These are phyloP conservation scores for Pyrrhoderma noxium DNA, from an alignment of 1,284 basidiomycete species.

Conservation along the genomic window DNA sequence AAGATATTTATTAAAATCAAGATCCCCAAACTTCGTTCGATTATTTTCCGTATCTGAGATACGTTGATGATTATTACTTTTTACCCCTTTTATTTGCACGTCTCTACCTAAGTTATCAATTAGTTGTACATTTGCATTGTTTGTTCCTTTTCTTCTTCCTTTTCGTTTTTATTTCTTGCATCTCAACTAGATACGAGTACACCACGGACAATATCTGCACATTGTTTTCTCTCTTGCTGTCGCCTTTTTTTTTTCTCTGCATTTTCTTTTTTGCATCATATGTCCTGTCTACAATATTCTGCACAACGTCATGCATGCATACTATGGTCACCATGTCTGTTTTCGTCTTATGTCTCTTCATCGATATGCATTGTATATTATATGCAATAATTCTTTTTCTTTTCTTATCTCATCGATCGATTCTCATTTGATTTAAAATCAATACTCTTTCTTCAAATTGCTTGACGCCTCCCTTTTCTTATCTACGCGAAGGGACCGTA, in stretches of 20 bases:
- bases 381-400: not conserved
- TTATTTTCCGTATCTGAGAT: slow-evolving; percentile 12
- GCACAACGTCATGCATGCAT: too few species aligned
- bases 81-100: not conserved
- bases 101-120: slow-evolving; percentile 11
- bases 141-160: slow-evolving; percentile 2
- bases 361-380: too few species aligned
- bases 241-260: not conserved
- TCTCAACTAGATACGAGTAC: too few species aligned
- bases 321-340: too few species aligned
- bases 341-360: too few species aligned
- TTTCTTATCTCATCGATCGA: slow-evolving; percentile 15
- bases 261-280: not conserved
- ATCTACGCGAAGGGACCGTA: slow-evolving; percentile 12
- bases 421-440: too few species aligned
- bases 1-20: slow-evolving; percentile 13
- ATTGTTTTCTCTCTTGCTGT: not conserved
- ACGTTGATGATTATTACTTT: not conserved
- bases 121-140: not conserved
- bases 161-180: too few species aligned
- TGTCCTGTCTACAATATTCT: slow-evolving; percentile 4
- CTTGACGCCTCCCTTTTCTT: slow-evolving; percentile 3
- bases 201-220: too few species aligned
- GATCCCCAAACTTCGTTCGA: slow-evolving; percentile 9
- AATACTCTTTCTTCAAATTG: too few species aligned